Evolutionary conservation across 140 eudicot species (phyloP).

Genomic region (Cichorium intybus): DNA sequence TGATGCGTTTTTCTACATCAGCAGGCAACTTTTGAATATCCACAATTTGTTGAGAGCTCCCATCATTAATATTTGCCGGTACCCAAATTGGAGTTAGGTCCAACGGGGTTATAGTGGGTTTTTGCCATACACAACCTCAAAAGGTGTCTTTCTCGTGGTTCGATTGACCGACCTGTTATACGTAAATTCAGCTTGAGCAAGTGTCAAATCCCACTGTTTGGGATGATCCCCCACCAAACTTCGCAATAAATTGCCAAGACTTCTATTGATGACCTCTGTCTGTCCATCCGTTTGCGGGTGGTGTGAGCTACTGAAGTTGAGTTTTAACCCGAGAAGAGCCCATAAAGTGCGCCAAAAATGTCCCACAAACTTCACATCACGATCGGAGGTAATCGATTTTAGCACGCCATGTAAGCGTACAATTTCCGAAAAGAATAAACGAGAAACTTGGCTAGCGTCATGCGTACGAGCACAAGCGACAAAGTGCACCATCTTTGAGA

Average conservation of each 20-base stretch:
- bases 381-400: no score
- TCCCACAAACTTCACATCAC: no score
- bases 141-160: not conserved
- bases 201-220: not conserved
- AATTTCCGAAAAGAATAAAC: no score
- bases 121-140: no score
- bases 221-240: no score
- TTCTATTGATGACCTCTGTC: not conserved
- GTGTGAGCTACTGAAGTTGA: not conserved
- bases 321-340: not conserved
- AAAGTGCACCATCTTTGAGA: no score
- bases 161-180: not conserved
- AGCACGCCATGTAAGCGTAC: no score
- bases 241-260: not conserved
- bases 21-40: not conserved
- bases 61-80: not conserved
- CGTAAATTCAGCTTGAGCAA: not conserved
- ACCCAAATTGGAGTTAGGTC: not conserved
- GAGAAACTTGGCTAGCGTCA: no score
- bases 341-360: not conserved
- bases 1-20: not conserved
- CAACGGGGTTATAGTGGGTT: not conserved
- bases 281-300: no score
- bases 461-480: no score
- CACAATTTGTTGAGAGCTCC: not conserved